These are phyloP conservation scores for Boletus tomentosulus DNA, from an alignment of 768 basidiomycete species.

Conservation along the genomic window DNA sequence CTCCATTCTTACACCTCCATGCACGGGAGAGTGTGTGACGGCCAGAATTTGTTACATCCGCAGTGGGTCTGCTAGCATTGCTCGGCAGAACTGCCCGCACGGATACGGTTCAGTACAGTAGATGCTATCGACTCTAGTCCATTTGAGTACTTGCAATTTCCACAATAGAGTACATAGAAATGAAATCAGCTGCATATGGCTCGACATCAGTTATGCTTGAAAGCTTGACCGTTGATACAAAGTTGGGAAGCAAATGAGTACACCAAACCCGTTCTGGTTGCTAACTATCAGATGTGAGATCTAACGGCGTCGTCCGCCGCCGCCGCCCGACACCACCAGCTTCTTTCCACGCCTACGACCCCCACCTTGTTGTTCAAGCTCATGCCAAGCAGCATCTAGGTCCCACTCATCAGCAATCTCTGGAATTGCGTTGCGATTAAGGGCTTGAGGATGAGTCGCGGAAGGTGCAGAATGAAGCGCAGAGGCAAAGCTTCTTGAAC, in stretches of 20 bases:
- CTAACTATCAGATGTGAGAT: not conserved
- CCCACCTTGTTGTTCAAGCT: conserved; percentile 57
- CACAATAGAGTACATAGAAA: not conserved
- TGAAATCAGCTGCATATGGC: not conserved
- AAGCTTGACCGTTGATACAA: conserved; percentile 13
- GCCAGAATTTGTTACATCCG: conserved; percentile 78
- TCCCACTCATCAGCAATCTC: conserved; percentile 65
- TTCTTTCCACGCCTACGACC: conserved; percentile 60
- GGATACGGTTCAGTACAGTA: conserved; percentile 68
- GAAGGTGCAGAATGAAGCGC: conserved; percentile 52
- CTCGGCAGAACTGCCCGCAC: conserved; percentile 49
- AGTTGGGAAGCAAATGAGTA: conserved; percentile 1
- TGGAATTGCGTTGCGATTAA: conserved; percentile 23
- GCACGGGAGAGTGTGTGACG: conserved; percentile 54
- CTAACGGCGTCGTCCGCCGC: conserved; percentile 47
- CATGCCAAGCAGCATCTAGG: conserved; percentile 76
- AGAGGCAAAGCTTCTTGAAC: conserved; percentile 76
- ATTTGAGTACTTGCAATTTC: not conserved
- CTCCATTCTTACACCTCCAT: conserved; percentile 49
- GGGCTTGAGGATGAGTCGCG: conserved; percentile 45
- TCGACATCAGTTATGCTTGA: conserved; percentile 5
- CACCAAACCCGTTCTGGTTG: not conserved
- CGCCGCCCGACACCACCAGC: conserved; percentile 69
- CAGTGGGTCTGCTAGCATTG: conserved; percentile 65
- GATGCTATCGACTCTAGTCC: not conserved